Base-by-base conservation (phyloP, 768 basidiomycete species). In the Boletus insuetus region DNA sequence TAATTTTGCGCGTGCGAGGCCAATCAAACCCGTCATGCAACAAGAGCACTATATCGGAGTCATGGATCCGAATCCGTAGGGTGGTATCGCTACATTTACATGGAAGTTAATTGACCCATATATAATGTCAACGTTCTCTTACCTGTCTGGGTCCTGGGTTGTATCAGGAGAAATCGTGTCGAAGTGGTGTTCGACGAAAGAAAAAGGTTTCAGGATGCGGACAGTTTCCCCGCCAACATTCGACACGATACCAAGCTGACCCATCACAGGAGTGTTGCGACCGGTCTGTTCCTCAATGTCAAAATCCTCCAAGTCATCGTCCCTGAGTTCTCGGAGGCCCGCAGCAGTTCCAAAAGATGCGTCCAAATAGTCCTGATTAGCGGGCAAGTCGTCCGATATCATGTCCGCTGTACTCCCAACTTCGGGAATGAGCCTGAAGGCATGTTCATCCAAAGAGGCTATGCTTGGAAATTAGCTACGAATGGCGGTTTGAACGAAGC, bases 1-100 rank as follows among this genome's bases (percentile, higher is more conserved):
- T 94, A 3, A 82, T 82, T 71, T 81, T 86, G 32, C 96, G 85
- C 4, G 97, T 99, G 46, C 79, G 79, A 2, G 67, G 72, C 95
- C 97, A 99, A 67, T 99, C 97, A 64, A 94, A 99, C 2, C 97
- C 97, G 53, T 94, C 92, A 65, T 97, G 91, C 4, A 99, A 78
- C 49, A 86, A 80, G 22, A 98, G 64, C 1, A 80, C 80, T 46
- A 89, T 69, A 59, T 89, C 79, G 51, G 82, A 84, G 41, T 88
- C 73, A 41, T 80, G 76, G 6, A 91, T 62, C 24, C 83, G 78
- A 53, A 89, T 63, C 29, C 74, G 79, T n/a, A 85, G 56, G 24
- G 68, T 75, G 9, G 81, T 80, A 32, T 80, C 78, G 12, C 77
- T 78, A 29, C 69, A 61, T 43, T 81, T 83, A 49, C 6, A 35